A percentile compares a stretch with the other conserved stretches of the same genome.
Evolutionary conservation across 108 stramenopile genomes (phyloP).

Genomic region (Conticribra weissflogii): DNA sequence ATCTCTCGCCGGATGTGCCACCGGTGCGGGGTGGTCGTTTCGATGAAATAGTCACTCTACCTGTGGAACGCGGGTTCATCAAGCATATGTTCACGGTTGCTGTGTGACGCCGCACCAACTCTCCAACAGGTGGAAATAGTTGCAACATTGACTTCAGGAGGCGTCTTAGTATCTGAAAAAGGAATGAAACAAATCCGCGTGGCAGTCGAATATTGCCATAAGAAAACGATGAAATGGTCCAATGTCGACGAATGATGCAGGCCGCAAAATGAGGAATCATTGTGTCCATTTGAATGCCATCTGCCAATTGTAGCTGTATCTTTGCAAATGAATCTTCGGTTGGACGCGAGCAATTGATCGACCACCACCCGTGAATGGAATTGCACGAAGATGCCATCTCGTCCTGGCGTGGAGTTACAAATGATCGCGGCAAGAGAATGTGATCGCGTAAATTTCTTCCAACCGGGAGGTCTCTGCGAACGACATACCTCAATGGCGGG

Average conservation of each 20-base stretch:
- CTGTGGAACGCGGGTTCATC: constrained; percentile 47
- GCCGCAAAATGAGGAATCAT: constrained; percentile 53
- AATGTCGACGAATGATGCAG: constrained; percentile 28
- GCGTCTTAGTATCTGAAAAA: not conserved
- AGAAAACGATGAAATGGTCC: constrained; percentile 12
- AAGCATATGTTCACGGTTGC: constrained; percentile 42
- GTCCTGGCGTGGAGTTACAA: constrained; percentile 20
- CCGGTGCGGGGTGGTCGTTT: not conserved
- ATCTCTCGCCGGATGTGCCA: not conserved
- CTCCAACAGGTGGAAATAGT: constrained; percentile 2
- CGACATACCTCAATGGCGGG: not conserved
- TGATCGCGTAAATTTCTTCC: constrained; percentile 64
- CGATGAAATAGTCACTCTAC: constrained; percentile 26
- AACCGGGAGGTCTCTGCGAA: constrained; percentile 35
- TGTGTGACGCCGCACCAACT: constrained; percentile 36
- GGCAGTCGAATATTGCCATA: constrained; percentile 11
- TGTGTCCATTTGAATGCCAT: constrained; percentile 37
- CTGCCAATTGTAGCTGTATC: constrained; percentile 44
- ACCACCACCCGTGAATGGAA: constrained; percentile 34
- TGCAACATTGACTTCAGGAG: not conserved
- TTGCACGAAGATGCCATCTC: constrained; percentile 17
- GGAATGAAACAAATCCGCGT: constrained; percentile 3
- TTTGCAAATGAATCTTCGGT: constrained; percentile 14
- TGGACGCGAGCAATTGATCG: not conserved
- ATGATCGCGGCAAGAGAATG: constrained; percentile 56